phyloP scores from a whole-genome alignment of 2,329 filamentous ascomycete species.

The Phialophora expanda region DNA sequence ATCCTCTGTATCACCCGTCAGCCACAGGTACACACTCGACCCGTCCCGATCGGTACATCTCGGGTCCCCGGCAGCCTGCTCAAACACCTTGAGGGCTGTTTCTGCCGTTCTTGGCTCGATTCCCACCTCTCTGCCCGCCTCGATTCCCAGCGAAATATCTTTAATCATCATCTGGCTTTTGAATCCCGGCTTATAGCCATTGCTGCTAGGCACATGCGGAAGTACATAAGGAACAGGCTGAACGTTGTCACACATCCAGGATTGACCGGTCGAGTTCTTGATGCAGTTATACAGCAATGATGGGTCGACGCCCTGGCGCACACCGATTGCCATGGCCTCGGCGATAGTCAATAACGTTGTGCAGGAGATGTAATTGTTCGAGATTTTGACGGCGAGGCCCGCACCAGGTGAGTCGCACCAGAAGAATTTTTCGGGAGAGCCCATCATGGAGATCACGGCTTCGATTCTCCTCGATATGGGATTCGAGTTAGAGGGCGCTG shows the following conservation, averaged over 20 bases:
- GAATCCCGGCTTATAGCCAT: conserved; percentile 23
- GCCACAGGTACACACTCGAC: conserved; percentile 18
- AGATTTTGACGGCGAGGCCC: conserved; percentile 18
- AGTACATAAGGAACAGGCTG: conserved; percentile 19
- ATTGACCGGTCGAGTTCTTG: conserved; percentile 22
- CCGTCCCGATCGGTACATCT: conserved; percentile 22
- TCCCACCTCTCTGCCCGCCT: conserved; percentile 20
- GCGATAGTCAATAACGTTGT: neutral
- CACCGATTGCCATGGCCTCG: conserved; percentile 13
- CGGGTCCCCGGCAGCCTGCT: conserved; percentile 20
- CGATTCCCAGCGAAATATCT: conserved; percentile 25
- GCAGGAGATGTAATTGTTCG: conserved; percentile 15
- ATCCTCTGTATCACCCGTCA: conserved; percentile 15
- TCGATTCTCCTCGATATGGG: conserved; percentile 5
- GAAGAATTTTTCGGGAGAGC: conserved; percentile 12
- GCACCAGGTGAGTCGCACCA: conserved; percentile 14
- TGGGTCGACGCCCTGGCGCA: conserved; percentile 4
- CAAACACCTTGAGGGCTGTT: conserved; percentile 21
- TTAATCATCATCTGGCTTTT: conserved; percentile 27
- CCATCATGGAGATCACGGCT: conserved; percentile 16
- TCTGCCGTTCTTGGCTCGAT: conserved; percentile 18
- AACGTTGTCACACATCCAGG: conserved; percentile 26
- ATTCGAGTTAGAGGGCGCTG: neutral
- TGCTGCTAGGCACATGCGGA: conserved; percentile 8
- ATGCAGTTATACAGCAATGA: conserved; percentile 20